These are phyloP conservation scores for Immersiella caudata DNA, from an alignment of 495 filamentous ascomycete species.

Conservation along the genomic window DNA sequence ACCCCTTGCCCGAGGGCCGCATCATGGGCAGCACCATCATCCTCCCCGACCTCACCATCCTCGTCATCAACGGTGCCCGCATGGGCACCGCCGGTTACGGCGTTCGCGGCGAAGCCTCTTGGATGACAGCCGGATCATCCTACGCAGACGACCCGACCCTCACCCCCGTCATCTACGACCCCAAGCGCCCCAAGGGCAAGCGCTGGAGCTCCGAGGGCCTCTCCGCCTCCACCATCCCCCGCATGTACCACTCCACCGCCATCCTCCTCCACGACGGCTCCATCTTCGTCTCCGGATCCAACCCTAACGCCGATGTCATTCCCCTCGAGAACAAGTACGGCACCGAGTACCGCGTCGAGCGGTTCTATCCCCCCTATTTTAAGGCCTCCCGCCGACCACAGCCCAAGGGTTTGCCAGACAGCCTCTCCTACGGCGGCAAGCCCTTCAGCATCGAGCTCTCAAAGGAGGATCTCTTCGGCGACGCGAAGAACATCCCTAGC, in stretches of 20 bases:
- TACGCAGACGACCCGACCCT: slow-evolving; percentile 14
- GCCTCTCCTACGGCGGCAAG: slow-evolving; percentile 15
- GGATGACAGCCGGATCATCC: slow-evolving; percentile 19
- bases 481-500: slow-evolving; percentile 9
- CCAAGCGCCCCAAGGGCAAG: slow-evolving; percentile 17
- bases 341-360: slow-evolving; percentile 21
- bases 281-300: slow-evolving; percentile 18
- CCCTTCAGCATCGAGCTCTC: slow-evolving; percentile 15
- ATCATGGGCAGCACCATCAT: slow-evolving; percentile 18
- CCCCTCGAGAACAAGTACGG: slow-evolving; percentile 15
- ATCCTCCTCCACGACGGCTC: slow-evolving; percentile 19
- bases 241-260: slow-evolving; percentile 20
- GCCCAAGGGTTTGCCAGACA: slow-evolving; percentile 15
- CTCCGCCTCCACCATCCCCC: slow-evolving; percentile 18
- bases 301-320: slow-evolving; percentile 17
- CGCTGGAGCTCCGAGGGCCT: slow-evolving; percentile 18
- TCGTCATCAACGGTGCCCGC: slow-evolving; percentile 16
- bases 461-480: slow-evolving; percentile 13
- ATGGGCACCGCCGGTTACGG: slow-evolving; percentile 15
- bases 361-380: slow-evolving; percentile 16
- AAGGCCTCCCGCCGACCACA: slow-evolving; percentile 8
- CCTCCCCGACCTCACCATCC: slow-evolving; percentile 16
- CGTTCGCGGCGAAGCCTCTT: background rate
- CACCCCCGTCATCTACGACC: slow-evolving; percentile 20
- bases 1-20: slow-evolving; percentile 17